Evolutionary conservation across 805 yeast species (phyloP), one percentile per base, ranked within the genome.

Genomic region (Saccharomycopsis selenospora): DNA sequence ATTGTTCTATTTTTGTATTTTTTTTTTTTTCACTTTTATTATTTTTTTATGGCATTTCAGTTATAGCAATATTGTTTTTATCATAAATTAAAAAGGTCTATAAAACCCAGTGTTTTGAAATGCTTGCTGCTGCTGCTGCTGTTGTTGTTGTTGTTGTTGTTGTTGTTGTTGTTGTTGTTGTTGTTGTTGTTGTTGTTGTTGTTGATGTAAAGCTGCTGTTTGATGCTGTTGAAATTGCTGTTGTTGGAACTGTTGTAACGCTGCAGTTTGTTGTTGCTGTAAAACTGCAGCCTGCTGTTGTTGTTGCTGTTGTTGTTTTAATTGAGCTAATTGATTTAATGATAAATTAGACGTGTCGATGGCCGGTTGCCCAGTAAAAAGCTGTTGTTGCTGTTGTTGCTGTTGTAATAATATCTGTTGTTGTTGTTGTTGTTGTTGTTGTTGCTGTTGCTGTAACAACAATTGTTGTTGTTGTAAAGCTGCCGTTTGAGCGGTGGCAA

Each of bases 341-440:
- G 41, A 33, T 5, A 44, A n/a, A 14, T 26, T 36, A 14, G 45
- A 10, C 11, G 29, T 11, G n/a, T 29, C 36, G n/a, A 24, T 24
- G 14, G 7, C 5, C 10, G 18, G 29, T 23, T 36, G 27, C 13
- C 56, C 58, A 54, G 57, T 53, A 57, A 59, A 55, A 52, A 46
- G 51, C 51, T 61, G n/a, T n/a, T n/a, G n/a, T 60, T 57, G 57
- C 58, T 22, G 50, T 36, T 14, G n/a, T 10, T 4, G 6, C 30
- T 11, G 36, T n/a, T 27, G n/a, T 26, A n/a, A n/a, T n/a, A n/a
- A n/a, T n/a, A n/a, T n/a, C n/a, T n/a, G n/a, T n/a, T n/a, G n/a
- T n/a, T n/a, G 20, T 22, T 26, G 22, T 7, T 36, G 40, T 18
- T 17, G 36, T 40, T 27, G 23, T 18, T 44, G 48, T 36, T 36